Evolutionary conservation across 202 grass and related monocot species (phyloP).

Genomic region (Eragrostis tef): DNA sequence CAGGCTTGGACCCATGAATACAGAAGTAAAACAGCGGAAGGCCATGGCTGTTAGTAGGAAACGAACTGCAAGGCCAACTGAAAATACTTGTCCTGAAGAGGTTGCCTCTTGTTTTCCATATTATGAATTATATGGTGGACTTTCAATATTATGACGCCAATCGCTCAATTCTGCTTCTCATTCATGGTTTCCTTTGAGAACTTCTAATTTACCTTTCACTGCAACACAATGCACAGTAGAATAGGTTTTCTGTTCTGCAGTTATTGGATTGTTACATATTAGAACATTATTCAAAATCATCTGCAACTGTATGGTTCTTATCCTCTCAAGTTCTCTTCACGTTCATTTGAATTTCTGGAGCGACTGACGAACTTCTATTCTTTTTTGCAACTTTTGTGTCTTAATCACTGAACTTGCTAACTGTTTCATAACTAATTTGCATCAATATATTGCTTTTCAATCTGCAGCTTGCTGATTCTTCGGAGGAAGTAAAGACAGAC

Average conservation of each 20-base stretch:
- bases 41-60: constrained; percentile 51
- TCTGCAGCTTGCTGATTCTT: constrained; percentile 66
- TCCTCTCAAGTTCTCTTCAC: constrained; percentile 34
- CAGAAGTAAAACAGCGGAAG: constrained; percentile 78
- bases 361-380: not conserved
- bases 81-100: constrained; percentile 81
- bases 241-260: not conserved
- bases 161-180: not conserved
- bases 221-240: not conserved
- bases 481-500: constrained; percentile 67
- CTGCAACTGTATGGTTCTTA: constrained; percentile 1
- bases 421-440: not conserved
- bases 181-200: constrained; percentile 5
- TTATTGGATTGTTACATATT: constrained; percentile 15
- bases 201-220: constrained; percentile 8
- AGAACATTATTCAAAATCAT: not conserved
- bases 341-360: constrained; percentile 4
- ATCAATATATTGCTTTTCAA: not conserved
- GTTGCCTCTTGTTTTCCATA: constrained; percentile 46
- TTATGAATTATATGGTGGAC: constrained; percentile 26
- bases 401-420: not conserved
- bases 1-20: constrained; percentile 88
- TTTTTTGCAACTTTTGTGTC: not conserved
- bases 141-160: not conserved
- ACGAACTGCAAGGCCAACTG: constrained; percentile 60